Evolutionary conservation across 78 protist genomes (phyloP).

Genomic region (Monocercomonoides exilis): DNA sequence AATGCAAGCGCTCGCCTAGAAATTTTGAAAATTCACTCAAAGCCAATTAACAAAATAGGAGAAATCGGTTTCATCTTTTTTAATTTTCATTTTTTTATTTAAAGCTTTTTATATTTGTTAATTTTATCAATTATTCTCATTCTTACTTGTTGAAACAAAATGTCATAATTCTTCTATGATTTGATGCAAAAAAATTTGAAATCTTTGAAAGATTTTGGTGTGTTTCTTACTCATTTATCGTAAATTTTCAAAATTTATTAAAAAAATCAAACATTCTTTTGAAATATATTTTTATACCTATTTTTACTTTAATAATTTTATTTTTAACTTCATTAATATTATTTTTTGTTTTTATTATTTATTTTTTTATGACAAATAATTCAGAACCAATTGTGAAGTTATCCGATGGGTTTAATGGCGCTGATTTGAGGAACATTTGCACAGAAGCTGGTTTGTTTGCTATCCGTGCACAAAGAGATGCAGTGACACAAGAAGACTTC

Average conservation of each 20-base stretch:
- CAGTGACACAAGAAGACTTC: conserved; percentile 86
- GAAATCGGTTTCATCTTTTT: conserved; percentile 78
- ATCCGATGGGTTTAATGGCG: conserved; percentile 96
- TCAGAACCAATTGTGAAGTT: conserved; percentile 89
- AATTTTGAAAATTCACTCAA: conserved; percentile 91
- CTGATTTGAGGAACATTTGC: conserved; percentile 96
- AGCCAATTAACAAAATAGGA: conserved; percentile 72
- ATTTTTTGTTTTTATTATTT: not conserved
- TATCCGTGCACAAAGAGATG: conserved; percentile 86
- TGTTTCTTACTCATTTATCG: no score
- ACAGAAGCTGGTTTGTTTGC: conserved; percentile 98
- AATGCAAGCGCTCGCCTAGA: conserved; percentile 82
- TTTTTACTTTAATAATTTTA: not conserved
- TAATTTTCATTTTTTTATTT: not conserved
- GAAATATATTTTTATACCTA: no score
- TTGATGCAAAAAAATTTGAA: no score
- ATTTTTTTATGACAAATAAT: conserved; percentile 32
- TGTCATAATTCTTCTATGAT: no score
- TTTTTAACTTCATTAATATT: not conserved
- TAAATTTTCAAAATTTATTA: no score
- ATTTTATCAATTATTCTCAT: not conserved
- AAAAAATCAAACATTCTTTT: no score
- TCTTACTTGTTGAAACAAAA: no score
- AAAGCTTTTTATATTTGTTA: not conserved
- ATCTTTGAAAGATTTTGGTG: no score